Conservation (phyloP, 345 rosid genomes). For the Psidium guajava region DNA sequence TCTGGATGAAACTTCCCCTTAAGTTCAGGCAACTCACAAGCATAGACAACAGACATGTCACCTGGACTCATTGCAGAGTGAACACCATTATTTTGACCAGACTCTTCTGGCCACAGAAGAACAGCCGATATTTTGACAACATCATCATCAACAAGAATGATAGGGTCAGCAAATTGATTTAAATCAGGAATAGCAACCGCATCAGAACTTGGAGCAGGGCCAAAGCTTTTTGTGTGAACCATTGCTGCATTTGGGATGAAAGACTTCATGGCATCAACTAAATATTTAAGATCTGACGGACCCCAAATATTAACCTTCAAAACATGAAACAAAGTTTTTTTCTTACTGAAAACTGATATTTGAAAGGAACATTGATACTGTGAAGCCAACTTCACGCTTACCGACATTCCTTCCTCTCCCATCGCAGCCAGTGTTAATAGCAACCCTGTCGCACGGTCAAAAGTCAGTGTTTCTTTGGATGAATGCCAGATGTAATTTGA, state of each 20-base stretch:
- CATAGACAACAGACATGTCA: constrained; percentile 75
- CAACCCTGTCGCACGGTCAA: constrained; percentile 33
- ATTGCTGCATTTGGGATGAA: constrained; percentile 94
- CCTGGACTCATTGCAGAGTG: constrained; percentile 39
- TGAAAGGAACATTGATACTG: background rate
- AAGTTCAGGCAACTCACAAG: constrained; percentile 81
- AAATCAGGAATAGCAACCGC: constrained; percentile 19
- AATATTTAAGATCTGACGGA: constrained; percentile 80
- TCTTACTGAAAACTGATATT: background rate
- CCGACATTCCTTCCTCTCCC: constrained; percentile 89
- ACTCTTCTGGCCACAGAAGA: constrained; percentile 28
- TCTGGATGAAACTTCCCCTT: constrained; percentile 73
- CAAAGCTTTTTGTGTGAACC: constrained; percentile 87
- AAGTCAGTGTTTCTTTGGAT: background rate
- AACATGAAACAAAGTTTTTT: background rate
- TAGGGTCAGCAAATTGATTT: constrained; percentile 26
- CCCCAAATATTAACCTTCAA: constrained; percentile 91
- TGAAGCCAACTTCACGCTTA: constrained; percentile 29
- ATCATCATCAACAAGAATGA: constrained; percentile 63
- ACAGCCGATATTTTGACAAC: constrained; percentile 82
- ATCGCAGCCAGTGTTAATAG: constrained; percentile 84
- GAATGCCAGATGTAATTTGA: background rate
- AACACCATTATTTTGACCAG: background rate
- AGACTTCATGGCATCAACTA: constrained; percentile 88
- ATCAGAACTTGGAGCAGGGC: constrained; percentile 31